These are phyloP conservation scores for Aaosphaeria pasadenensis DNA, from an alignment of 2,329 filamentous ascomycete genomes.

Conservation along the genomic window DNA sequence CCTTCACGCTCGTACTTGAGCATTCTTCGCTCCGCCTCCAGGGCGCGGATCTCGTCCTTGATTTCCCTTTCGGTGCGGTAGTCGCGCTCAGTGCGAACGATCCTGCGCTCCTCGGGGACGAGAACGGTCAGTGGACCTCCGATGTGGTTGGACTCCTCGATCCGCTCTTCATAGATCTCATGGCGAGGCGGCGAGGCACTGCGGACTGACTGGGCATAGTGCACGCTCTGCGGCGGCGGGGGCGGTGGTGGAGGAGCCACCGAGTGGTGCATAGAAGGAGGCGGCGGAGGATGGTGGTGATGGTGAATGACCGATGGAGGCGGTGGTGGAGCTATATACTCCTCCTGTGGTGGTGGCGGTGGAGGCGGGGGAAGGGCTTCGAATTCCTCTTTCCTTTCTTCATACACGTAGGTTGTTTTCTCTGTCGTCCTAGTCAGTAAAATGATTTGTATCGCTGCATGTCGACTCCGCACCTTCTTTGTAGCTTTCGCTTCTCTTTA, in stretches of 20 bases:
- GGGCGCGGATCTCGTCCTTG: conserved; percentile 66
- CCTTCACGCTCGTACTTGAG: conserved; percentile 57
- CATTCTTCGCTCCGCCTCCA: conserved; percentile 64
- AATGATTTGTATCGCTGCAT: too few species aligned
- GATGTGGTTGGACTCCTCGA: conserved; percentile 48
- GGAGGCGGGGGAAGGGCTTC: conserved; percentile 12
- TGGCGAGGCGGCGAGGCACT: conserved; percentile 30
- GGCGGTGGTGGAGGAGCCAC: conserved; percentile 9
- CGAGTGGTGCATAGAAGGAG: background rate
- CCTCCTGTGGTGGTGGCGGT: conserved; percentile 1
- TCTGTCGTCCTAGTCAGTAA: conserved; percentile 13
- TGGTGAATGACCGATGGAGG: conserved; percentile 10
- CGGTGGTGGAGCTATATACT: conserved; percentile 16
- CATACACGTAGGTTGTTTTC: conserved; percentile 36
- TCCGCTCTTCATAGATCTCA: conserved; percentile 38
- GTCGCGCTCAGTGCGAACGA: conserved; percentile 5
- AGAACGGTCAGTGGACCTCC: conserved; percentile 48
- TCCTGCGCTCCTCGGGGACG: conserved; percentile 37
- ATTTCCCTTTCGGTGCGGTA: conserved; percentile 61
- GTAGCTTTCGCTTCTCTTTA: conserved; percentile 78
- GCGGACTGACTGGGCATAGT: conserved; percentile 33
- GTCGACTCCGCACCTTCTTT: conserved; percentile 41
- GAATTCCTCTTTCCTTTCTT: conserved; percentile 15
- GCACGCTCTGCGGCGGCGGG: conserved; percentile 15
- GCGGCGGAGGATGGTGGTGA: conserved; percentile 1